Evolutionary conservation across 2,329 filamentous ascomycete genomes (phyloP), one percentile per base, ranked within the genome.

Genomic region (Phaeosphaeria sp.): DNA sequence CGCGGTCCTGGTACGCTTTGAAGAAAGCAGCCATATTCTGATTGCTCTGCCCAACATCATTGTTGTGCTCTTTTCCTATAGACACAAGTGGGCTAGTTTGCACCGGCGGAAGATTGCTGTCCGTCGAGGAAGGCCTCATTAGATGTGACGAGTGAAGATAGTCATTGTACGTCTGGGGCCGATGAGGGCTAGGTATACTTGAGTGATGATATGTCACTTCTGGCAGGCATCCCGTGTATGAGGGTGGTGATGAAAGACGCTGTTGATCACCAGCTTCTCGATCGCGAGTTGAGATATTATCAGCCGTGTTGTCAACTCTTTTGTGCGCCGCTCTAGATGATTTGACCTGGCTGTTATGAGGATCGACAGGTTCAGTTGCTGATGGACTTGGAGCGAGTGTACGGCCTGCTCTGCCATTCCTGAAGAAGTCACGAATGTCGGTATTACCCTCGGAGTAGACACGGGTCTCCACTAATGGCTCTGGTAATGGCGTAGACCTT

Each of bases 391-490:
- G 15, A 22, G n/a, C 22, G n/a, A 25, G 25, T 18, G 23, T 13
- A 46, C 23, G 50, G 20, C 43, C 23, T 18, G 23, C 11, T 46
- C 25, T 46, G 5, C 41, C 20, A 3, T 52, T 30, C 1, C 50
- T 39, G 17, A 75, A 69, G 55, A 70, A 74, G 21, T 62, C 46
- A 9, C 71, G 65, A 15, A 73, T 74, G 52, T 73, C 71, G 9
- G 58, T 59, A 13, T 70, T 65, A 20, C 69, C 62, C 1, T 61
- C 50, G 6, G 60, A 60, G 1, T 20, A 18, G 0, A 62, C 23
- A 39, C 30, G 53, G 2, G 23, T 23, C 7, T 55, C 51, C 0
- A 27, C 30, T 10, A 44, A 15, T 15, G 47, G 50, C 15, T 63
- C 56, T 1, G 46, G 10, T 20, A 46, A 47, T 15, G 58, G 46